These are phyloP conservation scores for Coriaria nepalensis DNA, from an alignment of 306 rosid species.

Conservation along the genomic window DNA sequence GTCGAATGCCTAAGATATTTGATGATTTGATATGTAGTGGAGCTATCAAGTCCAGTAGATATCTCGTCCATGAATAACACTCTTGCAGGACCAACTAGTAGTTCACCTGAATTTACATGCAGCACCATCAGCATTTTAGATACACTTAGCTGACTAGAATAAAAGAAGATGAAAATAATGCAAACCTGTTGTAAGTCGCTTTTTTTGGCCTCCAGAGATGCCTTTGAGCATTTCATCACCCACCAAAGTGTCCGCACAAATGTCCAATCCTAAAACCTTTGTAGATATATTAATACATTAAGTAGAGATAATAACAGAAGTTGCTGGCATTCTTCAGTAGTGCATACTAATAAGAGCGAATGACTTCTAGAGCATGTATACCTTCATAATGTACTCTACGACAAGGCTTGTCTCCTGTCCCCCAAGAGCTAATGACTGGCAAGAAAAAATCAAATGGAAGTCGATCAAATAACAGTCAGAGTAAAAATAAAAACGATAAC, in stretches of 20 bases:
- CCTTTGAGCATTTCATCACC: conserved; percentile 99
- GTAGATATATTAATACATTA: conserved; percentile 45
- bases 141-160: conserved; percentile 7
- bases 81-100: conserved; percentile 93
- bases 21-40: conserved; percentile 86
- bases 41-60: conserved; percentile 94
- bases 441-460: conserved; percentile 12
- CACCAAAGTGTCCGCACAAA: conserved; percentile 94
- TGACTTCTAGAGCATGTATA: conserved; percentile 31
- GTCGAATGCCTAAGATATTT: conserved; percentile 87
- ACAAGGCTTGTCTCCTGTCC: conserved; percentile 77
- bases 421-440: conserved; percentile 86
- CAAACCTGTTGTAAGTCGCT: conserved; percentile 95
- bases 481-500: neutral
- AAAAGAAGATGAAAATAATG: conserved; percentile 8
- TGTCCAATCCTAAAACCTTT: conserved; percentile 99
- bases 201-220: conserved; percentile 97
- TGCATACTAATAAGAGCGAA: conserved; percentile 8
- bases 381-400: conserved; percentile 92
- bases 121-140: conserved; percentile 21
- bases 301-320: conserved; percentile 3
- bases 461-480: conserved; percentile 10
- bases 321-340: neutral
- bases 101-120: conserved; percentile 58
- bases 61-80: conserved; percentile 97